phyloP scores from a whole-genome alignment of 805 yeast genomes.

The Ogataea wickerhamii region DNA sequence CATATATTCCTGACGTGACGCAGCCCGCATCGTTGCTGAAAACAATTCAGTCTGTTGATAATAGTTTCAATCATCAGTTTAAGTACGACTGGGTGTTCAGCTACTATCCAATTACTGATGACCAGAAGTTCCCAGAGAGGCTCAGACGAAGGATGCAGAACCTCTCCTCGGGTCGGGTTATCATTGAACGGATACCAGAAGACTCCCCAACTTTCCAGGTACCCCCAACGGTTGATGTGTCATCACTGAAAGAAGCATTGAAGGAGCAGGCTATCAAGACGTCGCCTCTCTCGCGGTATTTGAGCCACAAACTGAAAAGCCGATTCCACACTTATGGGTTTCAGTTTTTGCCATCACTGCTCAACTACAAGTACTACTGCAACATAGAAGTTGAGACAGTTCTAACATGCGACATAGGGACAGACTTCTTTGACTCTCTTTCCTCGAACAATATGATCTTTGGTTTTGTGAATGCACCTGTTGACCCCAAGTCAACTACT shows the following conservation, averaged over 20 bases:
- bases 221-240: constrained; percentile 65
- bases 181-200: constrained; percentile 54
- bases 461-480: constrained; percentile 39
- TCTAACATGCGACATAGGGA: constrained; percentile 51
- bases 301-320: constrained; percentile 48
- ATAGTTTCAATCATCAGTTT: constrained; percentile 69
- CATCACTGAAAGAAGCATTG: constrained; percentile 44
- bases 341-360: constrained; percentile 41
- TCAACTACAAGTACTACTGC: constrained; percentile 51
- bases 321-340: constrained; percentile 51
- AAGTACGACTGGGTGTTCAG: constrained; percentile 90
- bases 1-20: constrained; percentile 19
- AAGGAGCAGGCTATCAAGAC: constrained; percentile 28
- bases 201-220: constrained; percentile 50
- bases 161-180: constrained; percentile 64
- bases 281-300: constrained; percentile 31
- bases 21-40: constrained; percentile 12
- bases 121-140: constrained; percentile 54
- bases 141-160: constrained; percentile 58
- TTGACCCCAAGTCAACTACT: constrained; percentile 19
- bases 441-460: constrained; percentile 38
- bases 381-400: constrained; percentile 55
- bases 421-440: constrained; percentile 48
- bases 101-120: constrained; percentile 45
- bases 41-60: constrained; percentile 59